Conservation (phyloP, 352 stramenopile genomes). For the Pythium vanterpoolii region DNA sequence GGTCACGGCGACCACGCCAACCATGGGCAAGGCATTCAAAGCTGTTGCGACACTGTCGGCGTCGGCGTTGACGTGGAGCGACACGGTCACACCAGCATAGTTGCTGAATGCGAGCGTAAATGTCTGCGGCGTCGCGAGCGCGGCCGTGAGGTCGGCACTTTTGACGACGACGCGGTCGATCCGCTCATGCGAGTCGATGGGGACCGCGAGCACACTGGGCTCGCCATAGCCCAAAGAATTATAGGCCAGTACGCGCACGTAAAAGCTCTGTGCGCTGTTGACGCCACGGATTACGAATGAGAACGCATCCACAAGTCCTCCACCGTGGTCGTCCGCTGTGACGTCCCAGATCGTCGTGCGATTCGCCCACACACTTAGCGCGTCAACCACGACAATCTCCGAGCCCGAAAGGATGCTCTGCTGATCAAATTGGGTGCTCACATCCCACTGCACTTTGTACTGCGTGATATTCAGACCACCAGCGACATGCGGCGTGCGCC, state of each 20-base stretch:
- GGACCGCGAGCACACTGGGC: slow-evolving; percentile 33
- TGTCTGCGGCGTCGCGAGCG: slow-evolving; percentile 33
- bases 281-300: slow-evolving; percentile 47
- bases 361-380: not conserved
- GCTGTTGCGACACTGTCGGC: slow-evolving; percentile 50
- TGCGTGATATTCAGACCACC: slow-evolving; percentile 80
- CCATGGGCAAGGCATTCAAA: slow-evolving; percentile 41
- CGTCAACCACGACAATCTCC: slow-evolving; percentile 25
- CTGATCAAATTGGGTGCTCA: slow-evolving; percentile 75
- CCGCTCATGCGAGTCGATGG: slow-evolving; percentile 49
- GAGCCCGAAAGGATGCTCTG: slow-evolving; percentile 60
- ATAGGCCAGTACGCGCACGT: slow-evolving; percentile 78
- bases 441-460: slow-evolving; percentile 94
- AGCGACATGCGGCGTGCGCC: slow-evolving; percentile 57
- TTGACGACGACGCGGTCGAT: slow-evolving; percentile 44
- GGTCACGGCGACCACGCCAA: slow-evolving; percentile 56
- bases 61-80: slow-evolving; percentile 49
- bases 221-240: slow-evolving; percentile 76
- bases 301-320: slow-evolving; percentile 9
- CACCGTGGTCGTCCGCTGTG: not conserved
- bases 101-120: slow-evolving; percentile 62
- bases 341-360: not conserved
- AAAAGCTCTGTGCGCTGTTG: slow-evolving; percentile 51
- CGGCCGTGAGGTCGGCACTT: slow-evolving; percentile 28
- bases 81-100: slow-evolving; percentile 33